Percentiles rank a stretch among this genome's conserved stretches.
Conservation (phyloP, 257 asterid species). For the Fraxinus quadrangulata region DNA sequence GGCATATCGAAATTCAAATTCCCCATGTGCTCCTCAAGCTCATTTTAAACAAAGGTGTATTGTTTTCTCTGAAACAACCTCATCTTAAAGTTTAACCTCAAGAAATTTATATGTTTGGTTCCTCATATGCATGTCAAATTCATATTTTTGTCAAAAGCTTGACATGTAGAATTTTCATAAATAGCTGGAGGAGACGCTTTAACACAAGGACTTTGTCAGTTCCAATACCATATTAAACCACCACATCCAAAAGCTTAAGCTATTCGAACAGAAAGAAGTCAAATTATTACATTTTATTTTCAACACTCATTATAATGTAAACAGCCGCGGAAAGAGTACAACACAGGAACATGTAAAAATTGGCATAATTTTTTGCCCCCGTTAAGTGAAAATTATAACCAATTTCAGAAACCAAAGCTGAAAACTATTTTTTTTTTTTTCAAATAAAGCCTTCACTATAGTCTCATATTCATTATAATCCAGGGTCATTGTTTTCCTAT, state of each 20-base stretch:
- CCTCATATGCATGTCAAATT: neutral
- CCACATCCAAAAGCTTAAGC: neutral
- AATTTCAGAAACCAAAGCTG: neutral
- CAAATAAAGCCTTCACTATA: neutral
- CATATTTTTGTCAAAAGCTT: neutral
- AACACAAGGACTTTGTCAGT: too few species aligned
- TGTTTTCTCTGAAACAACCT: neutral
- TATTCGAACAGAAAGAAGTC: neutral
- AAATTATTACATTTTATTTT: too few species aligned
- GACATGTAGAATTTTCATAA: neutral
- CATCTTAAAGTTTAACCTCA: neutral
- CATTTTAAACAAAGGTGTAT: neutral
- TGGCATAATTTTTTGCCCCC: neutral
- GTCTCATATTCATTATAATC: neutral
- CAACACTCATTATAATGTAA: neutral
- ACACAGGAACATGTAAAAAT: neutral
- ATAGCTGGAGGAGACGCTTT: neutral
- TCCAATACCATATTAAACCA: neutral
- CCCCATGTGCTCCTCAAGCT: neutral
- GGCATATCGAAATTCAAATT: too few species aligned
- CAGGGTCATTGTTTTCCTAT: neutral
- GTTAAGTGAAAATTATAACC: neutral
- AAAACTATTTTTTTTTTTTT: neutral
- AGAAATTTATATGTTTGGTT: neutral
- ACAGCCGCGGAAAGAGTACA: neutral